Percentiles rank a stretch among this genome's conserved stretches.
Evolutionary conservation across 306 rosid species (phyloP).

Genomic region (Cicer chorassanicum): DNA sequence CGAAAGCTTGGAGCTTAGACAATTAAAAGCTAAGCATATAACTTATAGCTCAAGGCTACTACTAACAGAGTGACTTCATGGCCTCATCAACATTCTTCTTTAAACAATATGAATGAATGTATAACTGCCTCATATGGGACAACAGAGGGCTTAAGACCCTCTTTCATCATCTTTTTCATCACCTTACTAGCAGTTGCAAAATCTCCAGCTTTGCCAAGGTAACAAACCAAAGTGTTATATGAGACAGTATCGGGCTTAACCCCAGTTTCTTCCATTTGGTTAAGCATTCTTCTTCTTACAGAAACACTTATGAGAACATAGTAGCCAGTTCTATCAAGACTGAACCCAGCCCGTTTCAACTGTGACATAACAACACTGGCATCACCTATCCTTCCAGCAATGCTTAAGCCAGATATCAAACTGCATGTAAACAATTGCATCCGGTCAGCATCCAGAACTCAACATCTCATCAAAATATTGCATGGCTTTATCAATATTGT

Average conservation of each 20-base stretch:
- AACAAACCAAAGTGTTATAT: slow-evolving; percentile 46
- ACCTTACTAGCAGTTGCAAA: slow-evolving; percentile 49
- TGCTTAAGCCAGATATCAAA: slow-evolving; percentile 75
- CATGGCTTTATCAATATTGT: too few relatives aligned
- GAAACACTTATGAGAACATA: slow-evolving; percentile 73
- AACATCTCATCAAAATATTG: slow-evolving; percentile 61
- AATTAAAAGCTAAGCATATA: slow-evolving; percentile 6
- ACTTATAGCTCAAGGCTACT: slow-evolving; percentile 18
- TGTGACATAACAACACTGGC: slow-evolving; percentile 64
- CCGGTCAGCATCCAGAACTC: slow-evolving; percentile 56
- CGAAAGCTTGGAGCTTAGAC: slow-evolving; percentile 20
- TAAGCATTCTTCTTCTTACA: slow-evolving; percentile 62
- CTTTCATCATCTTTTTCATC: slow-evolving; percentile 63
- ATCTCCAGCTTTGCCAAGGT: slow-evolving; percentile 65
- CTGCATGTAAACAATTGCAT: slow-evolving; percentile 64
- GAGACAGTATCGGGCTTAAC: too few relatives aligned
- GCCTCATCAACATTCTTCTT: slow-evolving; percentile 55
- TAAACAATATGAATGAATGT: slow-evolving; percentile 64
- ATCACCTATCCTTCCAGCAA: slow-evolving; percentile 81
- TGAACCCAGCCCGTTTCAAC: slow-evolving; percentile 71
- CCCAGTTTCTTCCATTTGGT: too few relatives aligned
- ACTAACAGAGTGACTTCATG: slow-evolving; percentile 46
- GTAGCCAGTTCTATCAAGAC: slow-evolving; percentile 63
- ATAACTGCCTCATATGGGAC: slow-evolving; percentile 75
- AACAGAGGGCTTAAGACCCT: slow-evolving; percentile 63